These are phyloP conservation scores for Guillardia theta DNA, from an alignment of 78 protist species.

Conservation along the genomic window DNA sequence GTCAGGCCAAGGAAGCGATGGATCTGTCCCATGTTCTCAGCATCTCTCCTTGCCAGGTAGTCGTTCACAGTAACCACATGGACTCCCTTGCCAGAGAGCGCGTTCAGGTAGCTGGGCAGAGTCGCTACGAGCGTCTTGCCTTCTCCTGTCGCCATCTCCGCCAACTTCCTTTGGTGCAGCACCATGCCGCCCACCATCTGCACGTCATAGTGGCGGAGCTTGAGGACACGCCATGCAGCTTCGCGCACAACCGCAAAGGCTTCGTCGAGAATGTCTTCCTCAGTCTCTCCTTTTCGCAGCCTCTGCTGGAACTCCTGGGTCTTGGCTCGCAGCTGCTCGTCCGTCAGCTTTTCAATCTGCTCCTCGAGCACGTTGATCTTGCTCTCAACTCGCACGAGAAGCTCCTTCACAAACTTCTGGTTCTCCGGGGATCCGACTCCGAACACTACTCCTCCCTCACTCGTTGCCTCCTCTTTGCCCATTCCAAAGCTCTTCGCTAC, in stretches of 20 bases:
- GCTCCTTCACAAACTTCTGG: background rate
- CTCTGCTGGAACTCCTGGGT: background rate
- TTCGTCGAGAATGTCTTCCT: background rate
- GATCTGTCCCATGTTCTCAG: constrained; percentile 53
- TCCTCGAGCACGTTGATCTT: background rate
- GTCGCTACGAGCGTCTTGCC: constrained; percentile 53
- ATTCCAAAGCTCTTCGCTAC: background rate
- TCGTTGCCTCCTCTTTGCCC: background rate
- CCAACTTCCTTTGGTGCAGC: constrained; percentile 30
- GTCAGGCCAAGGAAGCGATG: constrained; percentile 45
- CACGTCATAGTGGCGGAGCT: constrained; percentile 55
- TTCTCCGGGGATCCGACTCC: background rate
- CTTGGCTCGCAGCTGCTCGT: background rate
- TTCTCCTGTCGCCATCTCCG: constrained; percentile 60
- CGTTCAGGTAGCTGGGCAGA: constrained; percentile 39
- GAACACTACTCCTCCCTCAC: background rate
- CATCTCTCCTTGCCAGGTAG: constrained; percentile 59
- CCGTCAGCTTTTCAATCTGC: background rate
- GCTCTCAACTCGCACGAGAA: background rate
- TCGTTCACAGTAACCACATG: constrained; percentile 51
- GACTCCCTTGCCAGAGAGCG: constrained; percentile 46
- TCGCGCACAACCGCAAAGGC: constrained; percentile 12
- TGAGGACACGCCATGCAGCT: constrained; percentile 48
- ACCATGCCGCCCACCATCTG: constrained; percentile 54
- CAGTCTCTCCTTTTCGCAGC: background rate